These are phyloP conservation scores for Jaenimonas drosophilae DNA, from an alignment of 208 protist genomes.

Conservation along the genomic window DNA sequence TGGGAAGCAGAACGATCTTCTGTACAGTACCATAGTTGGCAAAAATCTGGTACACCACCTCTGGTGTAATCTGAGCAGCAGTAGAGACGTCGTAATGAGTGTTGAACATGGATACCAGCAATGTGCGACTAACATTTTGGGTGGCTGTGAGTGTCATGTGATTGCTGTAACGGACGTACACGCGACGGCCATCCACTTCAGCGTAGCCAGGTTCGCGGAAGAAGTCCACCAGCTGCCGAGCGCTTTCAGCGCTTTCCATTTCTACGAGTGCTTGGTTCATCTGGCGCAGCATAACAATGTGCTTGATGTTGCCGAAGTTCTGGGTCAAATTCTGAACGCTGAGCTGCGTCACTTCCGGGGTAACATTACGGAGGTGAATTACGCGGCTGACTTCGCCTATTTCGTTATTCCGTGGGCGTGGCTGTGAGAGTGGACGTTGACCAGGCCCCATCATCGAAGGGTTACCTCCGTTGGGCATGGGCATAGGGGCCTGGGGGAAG, in stretches of 20 bases:
- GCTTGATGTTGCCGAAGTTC: constrained; percentile 86
- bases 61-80: constrained; percentile 74
- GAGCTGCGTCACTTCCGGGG: constrained; percentile 84
- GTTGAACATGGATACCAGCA: constrained; percentile 91
- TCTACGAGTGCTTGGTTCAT: constrained; percentile 91
- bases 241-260: constrained; percentile 83
- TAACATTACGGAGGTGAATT: constrained; percentile 88
- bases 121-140: constrained; percentile 75
- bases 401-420: constrained; percentile 69
- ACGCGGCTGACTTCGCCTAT: constrained; percentile 78
- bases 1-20: constrained; percentile 87
- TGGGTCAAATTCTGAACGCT: constrained; percentile 80
- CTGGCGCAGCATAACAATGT: constrained; percentile 90
- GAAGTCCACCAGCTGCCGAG: constrained; percentile 86
- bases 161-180: constrained; percentile 89
- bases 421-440: constrained; percentile 7
- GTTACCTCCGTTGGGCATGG: background rate
- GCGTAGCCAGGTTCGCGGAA: constrained; percentile 80
- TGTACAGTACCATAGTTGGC: constrained; percentile 77
- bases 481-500: too few species aligned
- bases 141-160: constrained; percentile 85
- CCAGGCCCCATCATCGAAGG: background rate
- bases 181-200: constrained; percentile 84
- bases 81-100: constrained; percentile 86
- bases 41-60: constrained; percentile 90